Evolutionary conservation across 2,329 filamentous ascomycete species (phyloP).

Genomic region (Trichoderma cornu-damae): DNA sequence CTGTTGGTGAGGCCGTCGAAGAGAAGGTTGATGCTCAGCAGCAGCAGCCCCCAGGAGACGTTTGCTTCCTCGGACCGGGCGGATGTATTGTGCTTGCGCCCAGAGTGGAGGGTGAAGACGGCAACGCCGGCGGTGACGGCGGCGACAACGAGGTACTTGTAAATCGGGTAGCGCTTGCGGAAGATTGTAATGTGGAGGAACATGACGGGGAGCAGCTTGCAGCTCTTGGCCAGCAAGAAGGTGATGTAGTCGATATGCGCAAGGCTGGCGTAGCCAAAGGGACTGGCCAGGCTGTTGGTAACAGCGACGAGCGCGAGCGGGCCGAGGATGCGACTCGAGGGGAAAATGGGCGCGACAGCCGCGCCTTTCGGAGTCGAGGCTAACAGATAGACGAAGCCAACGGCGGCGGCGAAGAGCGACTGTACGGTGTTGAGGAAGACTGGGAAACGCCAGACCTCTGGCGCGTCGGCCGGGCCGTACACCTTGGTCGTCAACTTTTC

Average conservation of each 20-base stretch:
- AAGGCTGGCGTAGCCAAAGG: slow-evolving; percentile 89
- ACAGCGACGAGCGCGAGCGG: slow-evolving; percentile 81
- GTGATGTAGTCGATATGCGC: slow-evolving; percentile 97
- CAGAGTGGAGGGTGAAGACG: slow-evolving; percentile 85
- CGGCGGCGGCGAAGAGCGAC: slow-evolving; percentile 77
- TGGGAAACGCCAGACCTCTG: slow-evolving; percentile 83
- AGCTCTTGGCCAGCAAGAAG: slow-evolving; percentile 94
- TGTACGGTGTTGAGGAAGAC: slow-evolving; percentile 96
- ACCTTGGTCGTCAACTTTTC: slow-evolving; percentile 93
- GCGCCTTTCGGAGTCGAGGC: slow-evolving; percentile 49
- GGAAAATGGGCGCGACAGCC: slow-evolving; percentile 63
- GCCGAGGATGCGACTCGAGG: slow-evolving; percentile 64
- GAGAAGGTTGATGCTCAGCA: slow-evolving; percentile 83
- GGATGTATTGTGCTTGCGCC: slow-evolving; percentile 49
- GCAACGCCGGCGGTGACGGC: slow-evolving; percentile 90
- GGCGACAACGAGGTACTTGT: slow-evolving; percentile 92
- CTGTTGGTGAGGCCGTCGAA: slow-evolving; percentile 96
- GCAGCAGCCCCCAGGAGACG: slow-evolving; percentile 70
- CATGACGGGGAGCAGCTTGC: slow-evolving; percentile 99
- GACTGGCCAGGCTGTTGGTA: slow-evolving; percentile 83
- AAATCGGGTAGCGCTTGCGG: slow-evolving; percentile 80
- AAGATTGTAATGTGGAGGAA: slow-evolving; percentile 91
- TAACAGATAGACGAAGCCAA: slow-evolving; percentile 75
- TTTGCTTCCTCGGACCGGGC: slow-evolving; percentile 48
- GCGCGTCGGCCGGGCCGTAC: slow-evolving; percentile 60